phyloP scores from a whole-genome alignment of 768 basidiomycete species.

The Clathrus columnatus region DNA sequence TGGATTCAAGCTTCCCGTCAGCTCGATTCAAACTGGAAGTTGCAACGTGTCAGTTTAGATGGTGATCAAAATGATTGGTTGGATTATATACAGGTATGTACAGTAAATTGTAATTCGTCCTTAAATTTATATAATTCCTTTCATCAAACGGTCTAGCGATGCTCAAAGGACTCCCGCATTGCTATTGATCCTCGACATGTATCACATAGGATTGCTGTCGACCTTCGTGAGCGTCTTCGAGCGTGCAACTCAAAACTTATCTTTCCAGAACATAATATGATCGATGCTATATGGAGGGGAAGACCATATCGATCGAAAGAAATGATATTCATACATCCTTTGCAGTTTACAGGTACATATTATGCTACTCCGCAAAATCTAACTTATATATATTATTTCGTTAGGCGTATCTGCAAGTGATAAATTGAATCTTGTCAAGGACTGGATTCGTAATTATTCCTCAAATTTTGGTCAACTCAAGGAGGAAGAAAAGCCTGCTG shows the following conservation, averaged over 20 bases:
- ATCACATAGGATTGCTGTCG: constrained; percentile 58
- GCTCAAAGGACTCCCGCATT: constrained; percentile 38
- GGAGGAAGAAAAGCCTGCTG: constrained; percentile 53
- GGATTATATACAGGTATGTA: constrained; percentile 60
- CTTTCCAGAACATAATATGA: constrained; percentile 74
- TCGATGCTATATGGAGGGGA: constrained; percentile 74
- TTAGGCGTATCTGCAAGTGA: constrained; percentile 48
- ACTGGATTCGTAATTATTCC: constrained; percentile 58
- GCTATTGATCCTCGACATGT: constrained; percentile 83
- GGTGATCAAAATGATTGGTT: constrained; percentile 63
- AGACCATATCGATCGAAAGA: constrained; percentile 63
- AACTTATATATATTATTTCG: background rate
- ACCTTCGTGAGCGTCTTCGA: constrained; percentile 47
- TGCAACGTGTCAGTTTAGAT: constrained; percentile 37
- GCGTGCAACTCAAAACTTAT: constrained; percentile 54
- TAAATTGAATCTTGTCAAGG: constrained; percentile 60
- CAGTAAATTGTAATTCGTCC: background rate
- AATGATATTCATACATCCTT: constrained; percentile 57
- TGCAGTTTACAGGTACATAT: constrained; percentile 43
- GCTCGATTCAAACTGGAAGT: constrained; percentile 69
- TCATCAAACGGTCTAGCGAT: background rate
- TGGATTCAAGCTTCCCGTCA: constrained; percentile 34
- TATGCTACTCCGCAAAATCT: background rate
- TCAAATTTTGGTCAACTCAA: constrained; percentile 51
- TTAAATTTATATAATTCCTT: background rate